Base-by-base conservation (phyloP, 2,329 filamentous ascomycete species). In the Coniochaeta ligniaria region DNA sequence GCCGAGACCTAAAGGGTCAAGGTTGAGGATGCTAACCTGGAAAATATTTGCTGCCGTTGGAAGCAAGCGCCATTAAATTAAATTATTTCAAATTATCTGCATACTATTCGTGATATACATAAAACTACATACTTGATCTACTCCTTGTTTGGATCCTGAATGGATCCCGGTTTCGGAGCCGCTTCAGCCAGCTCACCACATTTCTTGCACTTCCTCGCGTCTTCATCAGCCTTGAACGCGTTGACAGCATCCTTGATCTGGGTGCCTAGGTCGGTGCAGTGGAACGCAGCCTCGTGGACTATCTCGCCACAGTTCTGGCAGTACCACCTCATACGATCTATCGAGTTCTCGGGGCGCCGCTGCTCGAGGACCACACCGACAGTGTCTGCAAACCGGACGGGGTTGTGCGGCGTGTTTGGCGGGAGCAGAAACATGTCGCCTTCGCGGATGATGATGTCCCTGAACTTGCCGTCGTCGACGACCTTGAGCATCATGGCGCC, bases 301-400 rank as follows among this genome's bases (percentile, higher is more conserved):
- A 93, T 75, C 60, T 82, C 80, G 16, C 79, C 76, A 72, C 92
- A 96, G 66, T 80, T 65, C 58, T 76, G 76, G 76, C 95, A 98
- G 77, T 98, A 98, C 94, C 93, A 98, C 64, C 92, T 80, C 83
- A 98, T 83, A 60, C 83, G 82, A 79, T 98, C 94, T 61, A 93
- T 65, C 31, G 85, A 86, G 5, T 75, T 85, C 43, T 81, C 76
- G 0, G 91, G 90, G 12, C 95, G 81, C 45, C 85, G 84, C 80
- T 96, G 91, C 80, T 98, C 94, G 61, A 98, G 80, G 36, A 98
- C 94, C 57, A 98, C 81, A 35, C 94, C 94, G n/a, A 98, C 92
- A 0, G 94, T 97, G 76, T 96, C 81, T 70, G 89, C 90, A 76
- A 97, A 98, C 61, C 94, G 86, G 36, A 98, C 91, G 0, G 95